Conservation (phyloP, 1,284 basidiomycete genomes). For the Cryptococcus sp. region DNA sequence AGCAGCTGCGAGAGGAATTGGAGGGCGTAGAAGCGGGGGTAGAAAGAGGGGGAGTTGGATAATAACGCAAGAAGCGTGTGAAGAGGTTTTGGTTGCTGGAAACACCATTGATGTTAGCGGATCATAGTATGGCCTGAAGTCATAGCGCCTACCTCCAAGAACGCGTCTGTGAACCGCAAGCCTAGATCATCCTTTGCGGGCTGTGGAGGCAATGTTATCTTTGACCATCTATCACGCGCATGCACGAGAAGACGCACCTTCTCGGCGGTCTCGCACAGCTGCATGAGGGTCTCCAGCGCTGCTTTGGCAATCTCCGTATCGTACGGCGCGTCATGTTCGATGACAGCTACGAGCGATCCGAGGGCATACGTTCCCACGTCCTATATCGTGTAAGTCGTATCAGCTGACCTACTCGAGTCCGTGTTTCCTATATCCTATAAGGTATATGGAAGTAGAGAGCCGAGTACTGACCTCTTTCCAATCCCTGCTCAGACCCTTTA, state of each 20-base stretch:
- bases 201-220: constrained; percentile 21
- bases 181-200: constrained; percentile 56
- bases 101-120: neutral
- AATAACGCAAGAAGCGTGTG: constrained; percentile 79
- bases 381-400: constrained; percentile 23
- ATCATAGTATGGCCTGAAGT: constrained; percentile 1
- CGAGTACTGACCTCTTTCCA: constrained; percentile 64
- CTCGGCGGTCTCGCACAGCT: constrained; percentile 49
- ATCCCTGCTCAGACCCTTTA: constrained; percentile 89
- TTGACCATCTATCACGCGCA: neutral
- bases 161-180: constrained; percentile 53
- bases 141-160: constrained; percentile 39
- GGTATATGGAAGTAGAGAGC: neutral
- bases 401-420: neutral
- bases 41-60: constrained; percentile 64
- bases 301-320: constrained; percentile 90
- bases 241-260: constrained; percentile 31
- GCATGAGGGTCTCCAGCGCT: constrained; percentile 78
- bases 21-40: constrained; percentile 81
- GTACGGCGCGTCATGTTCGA: constrained; percentile 81
- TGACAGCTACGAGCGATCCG: constrained; percentile 72
- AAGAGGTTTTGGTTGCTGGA: constrained; percentile 61
- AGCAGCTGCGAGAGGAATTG: constrained; percentile 80
- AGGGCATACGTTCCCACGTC: constrained; percentile 80
- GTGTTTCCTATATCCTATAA: too few species aligned